phyloP scores from a whole-genome alignment of 768 basidiomycete species.

The Pulveroboletus sp. region DNA sequence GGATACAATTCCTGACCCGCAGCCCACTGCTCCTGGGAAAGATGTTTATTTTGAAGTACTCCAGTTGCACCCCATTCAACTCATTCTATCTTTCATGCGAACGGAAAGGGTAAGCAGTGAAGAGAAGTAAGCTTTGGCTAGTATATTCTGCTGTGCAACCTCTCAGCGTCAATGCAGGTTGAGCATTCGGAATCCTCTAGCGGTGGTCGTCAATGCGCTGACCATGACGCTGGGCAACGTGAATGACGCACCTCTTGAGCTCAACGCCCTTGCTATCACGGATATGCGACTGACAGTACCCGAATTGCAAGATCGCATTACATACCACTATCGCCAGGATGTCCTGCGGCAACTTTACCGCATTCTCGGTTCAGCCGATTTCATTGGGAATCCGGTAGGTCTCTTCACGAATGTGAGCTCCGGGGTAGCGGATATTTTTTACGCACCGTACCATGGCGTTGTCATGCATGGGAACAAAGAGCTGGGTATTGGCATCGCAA shows the following conservation, averaged over 20 bases:
- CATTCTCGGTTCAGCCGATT: slow-evolving; percentile 96
- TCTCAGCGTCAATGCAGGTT: slow-evolving; percentile 40
- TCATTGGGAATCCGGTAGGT: slow-evolving; percentile 94
- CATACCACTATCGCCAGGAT: slow-evolving; percentile 92
- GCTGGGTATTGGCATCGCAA: slow-evolving; percentile 90
- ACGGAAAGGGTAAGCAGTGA: slow-evolving; percentile 92
- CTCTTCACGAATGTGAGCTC: slow-evolving; percentile 98
- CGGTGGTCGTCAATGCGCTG: slow-evolving; percentile 89
- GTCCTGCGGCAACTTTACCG: slow-evolving; percentile 92
- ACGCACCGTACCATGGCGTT: slow-evolving; percentile 95
- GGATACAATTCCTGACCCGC: slow-evolving; percentile 70
- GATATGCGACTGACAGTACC: slow-evolving; percentile 88
- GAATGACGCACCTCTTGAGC: slow-evolving; percentile 90
- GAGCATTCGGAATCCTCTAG: slow-evolving; percentile 84
- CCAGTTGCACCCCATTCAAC: slow-evolving; percentile 89
- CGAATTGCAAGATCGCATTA: slow-evolving; percentile 79
- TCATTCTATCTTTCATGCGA: slow-evolving; percentile 95
- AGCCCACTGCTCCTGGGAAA: slow-evolving; percentile 59
- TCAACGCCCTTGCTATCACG: slow-evolving; percentile 92
- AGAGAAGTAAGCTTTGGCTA: slow-evolving; percentile 69
- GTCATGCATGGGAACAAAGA: slow-evolving; percentile 96
- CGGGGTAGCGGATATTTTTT: slow-evolving; percentile 97
- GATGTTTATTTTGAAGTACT: slow-evolving; percentile 95
- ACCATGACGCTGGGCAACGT: slow-evolving; percentile 98
- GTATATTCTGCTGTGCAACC: neutral